A percentile compares a stretch with the other conserved stretches of the same genome.
Conservation (phyloP, 2,329 filamentous ascomycete species). For the Trichoderma asperellum region DNA sequence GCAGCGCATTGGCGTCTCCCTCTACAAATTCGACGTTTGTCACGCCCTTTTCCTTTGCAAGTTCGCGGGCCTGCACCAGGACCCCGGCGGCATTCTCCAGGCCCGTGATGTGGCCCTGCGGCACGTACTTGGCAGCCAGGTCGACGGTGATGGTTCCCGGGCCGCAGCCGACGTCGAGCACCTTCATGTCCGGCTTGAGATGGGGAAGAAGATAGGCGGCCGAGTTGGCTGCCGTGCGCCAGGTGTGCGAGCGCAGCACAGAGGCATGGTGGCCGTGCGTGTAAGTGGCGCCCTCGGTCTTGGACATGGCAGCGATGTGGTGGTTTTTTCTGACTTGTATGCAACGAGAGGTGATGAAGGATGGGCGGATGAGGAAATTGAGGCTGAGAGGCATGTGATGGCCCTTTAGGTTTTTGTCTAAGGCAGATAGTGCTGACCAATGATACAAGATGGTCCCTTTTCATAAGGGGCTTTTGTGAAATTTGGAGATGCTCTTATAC, state of each 20-base stretch:
- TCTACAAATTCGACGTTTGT: constrained; percentile 42
- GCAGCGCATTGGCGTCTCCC: constrained; percentile 38
- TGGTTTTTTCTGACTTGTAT: neutral
- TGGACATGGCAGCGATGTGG: constrained; percentile 1
- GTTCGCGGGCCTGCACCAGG: constrained; percentile 39
- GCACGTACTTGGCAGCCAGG: constrained; percentile 41
- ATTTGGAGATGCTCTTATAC: constrained; percentile 16
- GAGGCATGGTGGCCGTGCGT: constrained; percentile 47
- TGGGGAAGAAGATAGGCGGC: constrained; percentile 48
- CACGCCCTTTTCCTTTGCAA: constrained; percentile 38
- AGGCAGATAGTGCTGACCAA: constrained; percentile 4
- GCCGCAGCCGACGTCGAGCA: constrained; percentile 55
- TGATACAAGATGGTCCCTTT: constrained; percentile 3
- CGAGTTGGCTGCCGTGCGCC: constrained; percentile 48
- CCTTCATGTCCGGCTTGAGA: constrained; percentile 43
- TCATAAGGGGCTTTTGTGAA: neutral
- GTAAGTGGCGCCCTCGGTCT: constrained; percentile 37
- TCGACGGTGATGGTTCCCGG: constrained; percentile 53
- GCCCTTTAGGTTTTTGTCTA: neutral
- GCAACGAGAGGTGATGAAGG: neutral
- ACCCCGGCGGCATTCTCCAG: constrained; percentile 44
- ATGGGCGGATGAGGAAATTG: neutral
- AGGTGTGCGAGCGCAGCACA: constrained; percentile 44
- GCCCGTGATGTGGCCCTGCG: constrained; percentile 44
- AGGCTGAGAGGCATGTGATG: neutral